Evolutionary conservation across 176 grass and related monocot genomes (phyloP).

Genomic region (Triticum urartu): DNA sequence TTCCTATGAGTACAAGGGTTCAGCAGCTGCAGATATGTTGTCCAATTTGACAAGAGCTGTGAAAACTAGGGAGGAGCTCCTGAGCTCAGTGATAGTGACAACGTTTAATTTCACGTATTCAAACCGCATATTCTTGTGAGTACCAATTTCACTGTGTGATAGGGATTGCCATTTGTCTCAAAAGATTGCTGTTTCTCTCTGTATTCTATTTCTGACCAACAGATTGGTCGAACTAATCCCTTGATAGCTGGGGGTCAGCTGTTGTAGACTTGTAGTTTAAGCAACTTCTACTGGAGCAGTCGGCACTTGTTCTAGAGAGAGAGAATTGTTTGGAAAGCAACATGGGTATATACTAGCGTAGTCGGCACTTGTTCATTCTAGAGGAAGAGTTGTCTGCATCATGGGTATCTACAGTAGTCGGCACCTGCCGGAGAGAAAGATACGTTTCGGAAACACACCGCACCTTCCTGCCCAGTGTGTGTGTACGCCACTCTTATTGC

Average conservation of each 20-base stretch:
- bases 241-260: background rate
- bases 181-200: background rate
- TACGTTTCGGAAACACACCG: constrained; percentile 4
- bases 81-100: background rate
- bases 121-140: background rate
- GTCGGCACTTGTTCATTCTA: background rate
- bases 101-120: background rate
- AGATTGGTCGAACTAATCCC: background rate
- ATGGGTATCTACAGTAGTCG: background rate
- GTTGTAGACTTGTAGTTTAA: background rate
- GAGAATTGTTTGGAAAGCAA: background rate
- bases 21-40: background rate
- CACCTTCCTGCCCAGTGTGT: constrained; percentile 10
- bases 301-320: background rate
- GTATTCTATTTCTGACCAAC: background rate
- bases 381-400: constrained; percentile 8
- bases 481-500: background rate
- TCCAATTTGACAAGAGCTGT: background rate
- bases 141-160: background rate
- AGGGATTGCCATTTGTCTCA: background rate
- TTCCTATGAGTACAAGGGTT: background rate
- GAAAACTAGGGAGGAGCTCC: background rate
- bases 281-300: background rate
- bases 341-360: background rate
- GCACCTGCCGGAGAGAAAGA: constrained; percentile 14